phyloP scores from a whole-genome alignment of 441 rosid species.

The Arabidopsis lyrata region DNA sequence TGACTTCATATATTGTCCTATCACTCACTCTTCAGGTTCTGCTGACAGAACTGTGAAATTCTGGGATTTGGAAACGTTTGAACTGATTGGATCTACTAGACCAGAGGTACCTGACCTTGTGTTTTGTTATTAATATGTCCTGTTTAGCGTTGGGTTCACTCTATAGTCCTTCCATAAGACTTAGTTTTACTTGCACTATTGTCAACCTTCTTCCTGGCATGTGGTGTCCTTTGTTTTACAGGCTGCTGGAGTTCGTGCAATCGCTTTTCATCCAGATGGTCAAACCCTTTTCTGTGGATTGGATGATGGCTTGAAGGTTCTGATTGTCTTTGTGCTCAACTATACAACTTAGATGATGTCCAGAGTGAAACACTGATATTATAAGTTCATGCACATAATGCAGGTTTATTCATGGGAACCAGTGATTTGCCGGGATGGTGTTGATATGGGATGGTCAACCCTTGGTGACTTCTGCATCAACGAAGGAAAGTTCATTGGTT shows the following conservation, averaged over 20 bases:
- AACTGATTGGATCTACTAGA: slow-evolving; percentile 87
- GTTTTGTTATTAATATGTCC: slow-evolving; percentile 15
- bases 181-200: background rate
- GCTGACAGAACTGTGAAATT: slow-evolving; percentile 93
- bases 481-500: slow-evolving; percentile 85
- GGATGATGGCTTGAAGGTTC: slow-evolving; percentile 89
- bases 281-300: slow-evolving; percentile 87
- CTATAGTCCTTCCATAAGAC: background rate
- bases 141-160: slow-evolving; percentile 1
- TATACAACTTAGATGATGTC: slow-evolving; percentile 15
- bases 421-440: slow-evolving; percentile 76
- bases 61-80: slow-evolving; percentile 99
- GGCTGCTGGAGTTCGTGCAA: slow-evolving; percentile 79
- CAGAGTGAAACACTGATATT: slow-evolving; percentile 30
- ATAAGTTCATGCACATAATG: slow-evolving; percentile 36
- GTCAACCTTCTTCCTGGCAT: slow-evolving; percentile 19
- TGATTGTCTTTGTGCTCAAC: slow-evolving; percentile 39
- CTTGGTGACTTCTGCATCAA: slow-evolving; percentile 90
- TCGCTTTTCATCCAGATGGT: slow-evolving; percentile 91
- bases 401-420: slow-evolving; percentile 99
- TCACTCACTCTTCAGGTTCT: slow-evolving; percentile 75
- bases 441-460: slow-evolving; percentile 91
- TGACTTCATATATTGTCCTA: slow-evolving; percentile 17
- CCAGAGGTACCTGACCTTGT: slow-evolving; percentile 75
- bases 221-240: slow-evolving; percentile 45